These are phyloP conservation scores for Globisporangium lucens DNA, from an alignment of 352 stramenopile species.

Conservation along the genomic window DNA sequence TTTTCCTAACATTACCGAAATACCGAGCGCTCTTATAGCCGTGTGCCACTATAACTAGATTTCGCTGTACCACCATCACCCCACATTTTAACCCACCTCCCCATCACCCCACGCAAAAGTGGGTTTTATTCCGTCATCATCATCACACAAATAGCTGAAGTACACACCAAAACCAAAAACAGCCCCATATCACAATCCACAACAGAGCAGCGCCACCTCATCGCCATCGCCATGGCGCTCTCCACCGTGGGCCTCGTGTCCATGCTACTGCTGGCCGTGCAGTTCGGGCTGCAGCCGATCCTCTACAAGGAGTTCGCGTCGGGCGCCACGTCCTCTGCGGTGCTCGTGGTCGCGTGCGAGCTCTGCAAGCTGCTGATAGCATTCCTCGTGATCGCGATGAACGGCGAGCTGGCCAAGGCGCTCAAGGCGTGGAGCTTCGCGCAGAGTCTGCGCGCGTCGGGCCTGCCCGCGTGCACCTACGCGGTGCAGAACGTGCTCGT, in stretches of 20 bases:
- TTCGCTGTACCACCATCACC: background rate
- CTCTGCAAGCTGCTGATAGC: slow-evolving; percentile 66
- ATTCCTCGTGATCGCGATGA: slow-evolving; percentile 38
- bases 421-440: slow-evolving; percentile 56
- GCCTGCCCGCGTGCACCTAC: slow-evolving; percentile 79
- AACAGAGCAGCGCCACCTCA: background rate
- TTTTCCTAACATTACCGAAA: no score
- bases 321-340: slow-evolving; percentile 45
- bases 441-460: slow-evolving; percentile 62
- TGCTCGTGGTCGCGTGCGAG: slow-evolving; percentile 78
- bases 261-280: slow-evolving; percentile 71
- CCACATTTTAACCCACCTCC: background rate
- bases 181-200: background rate
- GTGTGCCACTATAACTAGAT: background rate
- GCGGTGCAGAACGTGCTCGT: slow-evolving; percentile 88
- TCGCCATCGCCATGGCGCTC: slow-evolving; percentile 2
- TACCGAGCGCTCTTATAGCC: background rate
- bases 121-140: background rate
- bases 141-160: background rate
- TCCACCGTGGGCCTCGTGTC: slow-evolving; percentile 9
- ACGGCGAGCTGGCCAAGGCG: slow-evolving; percentile 27
- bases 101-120: background rate
- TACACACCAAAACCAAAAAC: background rate
- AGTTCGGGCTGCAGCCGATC: slow-evolving; percentile 83
- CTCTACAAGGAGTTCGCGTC: slow-evolving; percentile 79